phyloP scores from a whole-genome alignment of 2,329 filamentous ascomycete genomes.

The Trichoderma atroviride region DNA sequence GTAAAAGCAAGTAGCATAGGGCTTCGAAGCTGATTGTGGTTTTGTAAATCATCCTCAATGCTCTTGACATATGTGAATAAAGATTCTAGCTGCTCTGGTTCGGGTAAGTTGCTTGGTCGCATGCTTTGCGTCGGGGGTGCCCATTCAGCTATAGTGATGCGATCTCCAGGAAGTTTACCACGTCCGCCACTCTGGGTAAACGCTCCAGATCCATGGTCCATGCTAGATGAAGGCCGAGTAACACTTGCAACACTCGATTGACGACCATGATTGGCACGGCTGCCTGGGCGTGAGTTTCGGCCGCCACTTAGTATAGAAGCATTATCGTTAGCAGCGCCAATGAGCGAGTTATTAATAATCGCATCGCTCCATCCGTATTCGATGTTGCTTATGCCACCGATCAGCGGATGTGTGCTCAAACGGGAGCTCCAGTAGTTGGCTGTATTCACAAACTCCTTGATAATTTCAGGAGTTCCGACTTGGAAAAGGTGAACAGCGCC shows the following conservation, averaged over 20 bases:
- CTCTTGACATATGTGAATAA: slow-evolving; percentile 79
- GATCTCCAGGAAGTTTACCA: slow-evolving; percentile 78
- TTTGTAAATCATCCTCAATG: slow-evolving; percentile 81
- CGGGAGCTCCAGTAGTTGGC: slow-evolving; percentile 98
- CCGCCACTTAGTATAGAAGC: slow-evolving; percentile 37
- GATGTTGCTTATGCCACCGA: slow-evolving; percentile 92
- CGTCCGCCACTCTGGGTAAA: slow-evolving; percentile 54
- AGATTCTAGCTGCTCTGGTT: slow-evolving; percentile 77
- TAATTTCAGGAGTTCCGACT: slow-evolving; percentile 91
- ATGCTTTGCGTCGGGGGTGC: slow-evolving; percentile 85
- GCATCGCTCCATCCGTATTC: slow-evolving; percentile 95
- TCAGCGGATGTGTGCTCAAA: slow-evolving; percentile 87
- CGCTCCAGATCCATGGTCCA: slow-evolving; percentile 61
- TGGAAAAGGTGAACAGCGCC: slow-evolving; percentile 98
- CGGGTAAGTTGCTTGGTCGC: slow-evolving; percentile 76
- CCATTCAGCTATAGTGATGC: slow-evolving; percentile 85
- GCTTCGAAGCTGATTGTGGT: slow-evolving; percentile 84
- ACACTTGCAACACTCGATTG: slow-evolving; percentile 53
- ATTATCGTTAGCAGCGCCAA: slow-evolving; percentile 55
- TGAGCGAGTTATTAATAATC: slow-evolving; percentile 67
- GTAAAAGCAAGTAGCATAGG: slow-evolving; percentile 90
- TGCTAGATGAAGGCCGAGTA: slow-evolving; percentile 58
- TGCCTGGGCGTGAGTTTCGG: slow-evolving; percentile 52
- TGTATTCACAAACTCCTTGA: slow-evolving; percentile 89
- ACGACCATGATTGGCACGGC: slow-evolving; percentile 47